Conservation (phyloP, 2,329 filamentous ascomycete species). For the Colletotrichum australisinense region DNA sequence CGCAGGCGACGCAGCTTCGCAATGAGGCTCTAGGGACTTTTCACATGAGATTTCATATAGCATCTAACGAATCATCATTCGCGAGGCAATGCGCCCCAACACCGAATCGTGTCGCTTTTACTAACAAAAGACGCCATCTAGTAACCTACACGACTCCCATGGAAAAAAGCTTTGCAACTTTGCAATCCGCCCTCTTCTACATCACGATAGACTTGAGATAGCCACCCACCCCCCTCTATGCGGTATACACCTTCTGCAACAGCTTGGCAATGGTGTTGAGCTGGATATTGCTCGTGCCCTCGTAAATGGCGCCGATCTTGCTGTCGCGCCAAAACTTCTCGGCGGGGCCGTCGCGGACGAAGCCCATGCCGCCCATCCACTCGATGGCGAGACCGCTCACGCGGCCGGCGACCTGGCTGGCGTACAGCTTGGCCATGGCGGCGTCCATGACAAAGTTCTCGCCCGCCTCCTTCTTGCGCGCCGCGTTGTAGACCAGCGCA, state of each 20-base stretch:
- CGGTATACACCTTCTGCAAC: conserved; percentile 71
- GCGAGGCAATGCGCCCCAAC: neutral
- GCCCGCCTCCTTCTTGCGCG: conserved; percentile 97
- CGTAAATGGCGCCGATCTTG: conserved; percentile 98
- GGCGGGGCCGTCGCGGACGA: conserved; percentile 93
- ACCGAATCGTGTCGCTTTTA: conserved; percentile 35
- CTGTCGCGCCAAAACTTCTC: conserved; percentile 98
- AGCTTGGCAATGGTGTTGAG: conserved; percentile 74
- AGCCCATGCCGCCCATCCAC: conserved; percentile 99
- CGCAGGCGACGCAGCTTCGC: neutral
- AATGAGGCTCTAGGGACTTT: neutral
- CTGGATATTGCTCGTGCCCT: conserved; percentile 87
- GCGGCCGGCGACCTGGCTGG: conserved; percentile 90
- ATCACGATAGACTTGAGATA: neutral
- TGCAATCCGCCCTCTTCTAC: neutral
- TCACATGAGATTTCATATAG: neutral
- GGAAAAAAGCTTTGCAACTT: neutral
- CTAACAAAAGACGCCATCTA: conserved; percentile 24
- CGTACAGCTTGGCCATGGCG: conserved; percentile 97
- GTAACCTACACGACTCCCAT: conserved; percentile 15
- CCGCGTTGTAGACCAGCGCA: conserved; percentile 93
- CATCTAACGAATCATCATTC: neutral
- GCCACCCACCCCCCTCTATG: conserved; percentile 39
- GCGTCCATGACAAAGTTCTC: conserved; percentile 95
- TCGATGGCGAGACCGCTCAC: conserved; percentile 90